Conservation (phyloP, 495 filamentous ascomycete species). For the Hapsidospora chrysogenum region DNA sequence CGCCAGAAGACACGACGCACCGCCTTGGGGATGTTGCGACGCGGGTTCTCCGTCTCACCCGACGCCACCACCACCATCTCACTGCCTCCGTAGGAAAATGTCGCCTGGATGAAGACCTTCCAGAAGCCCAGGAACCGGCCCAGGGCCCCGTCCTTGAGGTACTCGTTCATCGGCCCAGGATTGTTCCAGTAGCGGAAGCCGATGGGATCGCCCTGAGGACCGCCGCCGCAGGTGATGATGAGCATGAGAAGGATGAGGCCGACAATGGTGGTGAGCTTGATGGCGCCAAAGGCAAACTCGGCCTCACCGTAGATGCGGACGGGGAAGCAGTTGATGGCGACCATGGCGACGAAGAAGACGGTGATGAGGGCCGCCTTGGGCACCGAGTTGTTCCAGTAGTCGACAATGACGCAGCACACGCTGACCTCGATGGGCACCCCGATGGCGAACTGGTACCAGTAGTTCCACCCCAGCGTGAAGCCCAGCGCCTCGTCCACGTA, state of each 20-base stretch:
- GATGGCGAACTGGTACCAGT: slow-evolving; percentile 29
- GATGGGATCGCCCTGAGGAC: slow-evolving; percentile 34
- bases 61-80: slow-evolving; percentile 45
- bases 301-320: slow-evolving; percentile 47
- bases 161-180: slow-evolving; percentile 39
- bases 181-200: slow-evolving; percentile 45
- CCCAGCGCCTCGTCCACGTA: slow-evolving; percentile 59
- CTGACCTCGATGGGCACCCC: slow-evolving; percentile 21
- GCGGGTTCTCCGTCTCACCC: slow-evolving; percentile 60
- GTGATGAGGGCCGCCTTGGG: slow-evolving; percentile 34
- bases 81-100: slow-evolving; percentile 30
- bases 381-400: slow-evolving; percentile 28
- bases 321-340: slow-evolving; percentile 15
- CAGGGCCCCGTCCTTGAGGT: slow-evolving; percentile 11
- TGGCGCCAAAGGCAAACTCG: slow-evolving; percentile 34
- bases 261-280: slow-evolving; percentile 47
- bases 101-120: slow-evolving; percentile 25
- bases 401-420: slow-evolving; percentile 21
- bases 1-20: slow-evolving; percentile 54
- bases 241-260: slow-evolving; percentile 38
- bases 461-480: slow-evolving; percentile 61
- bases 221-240: slow-evolving; percentile 42
- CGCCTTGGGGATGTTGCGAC: slow-evolving; percentile 54
- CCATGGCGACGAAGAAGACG: slow-evolving; percentile 24
- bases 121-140: slow-evolving; percentile 30